Evolutionary conservation across 805 yeast species (phyloP).

Genomic region (Saccharomyces kudriavzevii): DNA sequence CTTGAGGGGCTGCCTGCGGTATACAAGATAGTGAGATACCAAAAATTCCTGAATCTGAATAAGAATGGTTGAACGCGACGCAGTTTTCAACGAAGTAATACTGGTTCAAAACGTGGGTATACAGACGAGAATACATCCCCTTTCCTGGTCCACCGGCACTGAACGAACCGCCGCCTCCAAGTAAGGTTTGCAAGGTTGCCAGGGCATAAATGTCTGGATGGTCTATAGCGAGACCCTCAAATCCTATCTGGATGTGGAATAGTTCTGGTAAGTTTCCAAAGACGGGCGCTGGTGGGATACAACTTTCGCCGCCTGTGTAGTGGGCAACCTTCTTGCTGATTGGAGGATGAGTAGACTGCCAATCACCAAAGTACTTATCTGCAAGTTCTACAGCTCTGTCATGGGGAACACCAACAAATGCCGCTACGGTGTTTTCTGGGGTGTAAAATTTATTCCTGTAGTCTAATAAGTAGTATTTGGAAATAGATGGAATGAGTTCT

Average conservation of each 20-base stretch:
- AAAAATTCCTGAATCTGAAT: conserved; percentile 82
- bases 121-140: conserved; percentile 93
- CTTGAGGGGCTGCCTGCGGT: conserved; percentile 77
- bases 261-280: conserved; percentile 67
- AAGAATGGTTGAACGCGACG: conserved; percentile 80
- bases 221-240: conserved; percentile 76
- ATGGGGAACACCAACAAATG: conserved; percentile 79
- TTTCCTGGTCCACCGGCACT: conserved; percentile 99
- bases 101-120: conserved; percentile 83
- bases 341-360: conserved; percentile 33
- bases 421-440: conserved; percentile 77
- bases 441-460: conserved; percentile 62
- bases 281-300: conserved; percentile 47
- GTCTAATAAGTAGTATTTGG: conserved; percentile 42
- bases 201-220: conserved; percentile 84
- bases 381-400: conserved; percentile 59
- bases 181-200: conserved; percentile 78
- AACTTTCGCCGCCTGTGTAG: conserved; percentile 54
- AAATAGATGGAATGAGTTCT: conserved; percentile 52
- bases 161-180: conserved; percentile 97
- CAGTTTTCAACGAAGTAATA: conserved; percentile 88
- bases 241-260: conserved; percentile 78
- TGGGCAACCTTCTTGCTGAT: conserved; percentile 33
- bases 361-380: conserved; percentile 53
- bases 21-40: conserved; percentile 81